Percentiles rank a stretch among this genome's conserved stretches.
Evolutionary conservation across 305 asterid species (phyloP).

Genomic region (Fraxinus greggii): DNA sequence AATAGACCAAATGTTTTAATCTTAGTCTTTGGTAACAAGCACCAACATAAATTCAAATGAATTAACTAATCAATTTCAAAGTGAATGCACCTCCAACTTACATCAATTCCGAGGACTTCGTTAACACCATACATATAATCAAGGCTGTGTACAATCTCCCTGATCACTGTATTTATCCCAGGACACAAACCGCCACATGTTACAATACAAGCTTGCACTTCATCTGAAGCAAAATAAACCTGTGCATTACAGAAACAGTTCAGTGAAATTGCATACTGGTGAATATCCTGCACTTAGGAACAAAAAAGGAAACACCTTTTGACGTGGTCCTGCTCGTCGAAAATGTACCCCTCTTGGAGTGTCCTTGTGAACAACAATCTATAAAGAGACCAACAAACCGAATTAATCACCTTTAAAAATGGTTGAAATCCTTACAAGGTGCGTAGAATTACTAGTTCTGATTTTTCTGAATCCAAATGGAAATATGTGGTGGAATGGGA

Average conservation of each 20-base stretch:
- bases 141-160: constrained; percentile 76
- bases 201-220: constrained; percentile 72
- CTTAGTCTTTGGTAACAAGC: not conserved
- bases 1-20: not conserved
- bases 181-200: constrained; percentile 88
- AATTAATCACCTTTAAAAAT: constrained; percentile 17
- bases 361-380: constrained; percentile 80
- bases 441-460: not conserved
- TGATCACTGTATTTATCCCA: constrained; percentile 74
- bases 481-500: not conserved
- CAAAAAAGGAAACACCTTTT: constrained; percentile 47
- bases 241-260: constrained; percentile 29
- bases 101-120: constrained; percentile 68
- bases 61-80: constrained; percentile 6
- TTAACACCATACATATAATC: constrained; percentile 69
- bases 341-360: constrained; percentile 84
- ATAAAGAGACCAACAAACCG: constrained; percentile 20
- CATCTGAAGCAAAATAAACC: constrained; percentile 68
- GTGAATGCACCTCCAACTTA: constrained; percentile 34
- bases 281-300: constrained; percentile 15
- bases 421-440: not conserved
- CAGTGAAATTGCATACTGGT: not conserved
- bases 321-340: constrained; percentile 94
- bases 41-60: constrained; percentile 9
- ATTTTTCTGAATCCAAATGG: not conserved